A percentile compares a stretch with the other conserved stretches of the same genome.
phyloP scores from a whole-genome alignment of 2,329 filamentous ascomycete species.

The Cytospora mali region DNA sequence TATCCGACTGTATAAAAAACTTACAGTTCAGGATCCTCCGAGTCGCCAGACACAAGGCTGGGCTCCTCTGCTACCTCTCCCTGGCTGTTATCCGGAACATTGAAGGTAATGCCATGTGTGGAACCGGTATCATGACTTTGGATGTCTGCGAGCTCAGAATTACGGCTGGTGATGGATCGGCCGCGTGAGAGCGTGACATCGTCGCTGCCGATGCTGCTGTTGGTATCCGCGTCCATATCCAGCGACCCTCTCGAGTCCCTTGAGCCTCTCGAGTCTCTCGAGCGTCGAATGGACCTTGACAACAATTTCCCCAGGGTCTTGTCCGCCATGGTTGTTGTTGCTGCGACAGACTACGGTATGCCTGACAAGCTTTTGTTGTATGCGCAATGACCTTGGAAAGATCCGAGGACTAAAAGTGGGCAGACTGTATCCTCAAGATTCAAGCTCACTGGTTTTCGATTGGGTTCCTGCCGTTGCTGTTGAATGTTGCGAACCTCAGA shows the following conservation, averaged over 20 bases:
- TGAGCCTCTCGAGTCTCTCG: conserved; percentile 35
- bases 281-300: conserved; percentile 50
- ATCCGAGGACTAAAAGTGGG: neutral
- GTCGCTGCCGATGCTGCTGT: conserved; percentile 32
- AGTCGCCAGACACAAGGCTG: conserved; percentile 53
- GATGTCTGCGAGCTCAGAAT: conserved; percentile 43
- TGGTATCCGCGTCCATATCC: conserved; percentile 42
- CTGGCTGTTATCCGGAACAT: conserved; percentile 25
- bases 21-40: conserved; percentile 50
- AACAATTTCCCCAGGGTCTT: conserved; percentile 55
- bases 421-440: neutral
- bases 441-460: neutral
- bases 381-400: neutral
- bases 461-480: neutral
- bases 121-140: conserved; percentile 39
- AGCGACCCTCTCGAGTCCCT: conserved; percentile 46
- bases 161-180: conserved; percentile 33
- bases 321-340: conserved; percentile 31
- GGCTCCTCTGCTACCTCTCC: conserved; percentile 24
- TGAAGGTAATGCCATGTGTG: conserved; percentile 29
- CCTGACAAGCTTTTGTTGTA: neutral
- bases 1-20: conserved; percentile 35
- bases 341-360: too few species aligned
- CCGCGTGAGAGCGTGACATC: conserved; percentile 29
- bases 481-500: neutral